Conservation (phyloP, 2,329 filamentous ascomycete genomes). For the Cladophialophora psammophila region DNA sequence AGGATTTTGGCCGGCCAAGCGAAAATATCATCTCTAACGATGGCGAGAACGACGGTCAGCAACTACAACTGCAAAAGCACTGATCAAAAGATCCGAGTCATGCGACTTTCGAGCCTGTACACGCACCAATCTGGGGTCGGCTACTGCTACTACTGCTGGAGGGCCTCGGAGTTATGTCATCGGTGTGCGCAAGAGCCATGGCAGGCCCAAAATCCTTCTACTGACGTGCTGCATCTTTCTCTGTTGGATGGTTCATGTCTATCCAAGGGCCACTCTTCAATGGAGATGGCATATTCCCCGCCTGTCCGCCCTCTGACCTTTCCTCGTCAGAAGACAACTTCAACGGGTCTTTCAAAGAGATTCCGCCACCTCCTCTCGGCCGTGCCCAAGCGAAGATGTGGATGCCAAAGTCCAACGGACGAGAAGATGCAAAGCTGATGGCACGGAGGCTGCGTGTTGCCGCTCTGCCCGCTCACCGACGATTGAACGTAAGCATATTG, state of each 20-base stretch:
- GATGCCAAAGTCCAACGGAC: not conserved
- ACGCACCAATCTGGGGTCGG: constrained; percentile 9
- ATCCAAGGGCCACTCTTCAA: not conserved
- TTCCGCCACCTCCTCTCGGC: not conserved
- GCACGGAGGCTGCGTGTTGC: not conserved
- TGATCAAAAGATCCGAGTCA: constrained; percentile 10
- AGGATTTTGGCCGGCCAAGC: constrained; percentile 7
- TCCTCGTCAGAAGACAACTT: not conserved
- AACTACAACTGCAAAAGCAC: not conserved
- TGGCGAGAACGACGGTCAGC: not conserved
- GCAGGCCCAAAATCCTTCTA: constrained; percentile 24
- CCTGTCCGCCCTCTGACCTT: not conserved
- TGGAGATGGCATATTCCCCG: not conserved
- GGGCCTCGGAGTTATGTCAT: constrained; percentile 14
- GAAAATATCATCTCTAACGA: not conserved
- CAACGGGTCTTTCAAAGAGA: not conserved
- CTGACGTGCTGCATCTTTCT: not conserved
- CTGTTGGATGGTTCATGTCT: not conserved
- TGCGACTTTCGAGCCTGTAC: not conserved
- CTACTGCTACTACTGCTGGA: not conserved
- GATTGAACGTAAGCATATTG: not conserved
- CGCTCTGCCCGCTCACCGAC: not conserved
- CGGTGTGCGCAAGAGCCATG: constrained; percentile 16
- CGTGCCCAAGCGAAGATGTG: not conserved
- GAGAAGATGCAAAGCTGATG: not conserved